Conservation (phyloP, 768 basidiomycete species). For the Nidularia sp. region DNA sequence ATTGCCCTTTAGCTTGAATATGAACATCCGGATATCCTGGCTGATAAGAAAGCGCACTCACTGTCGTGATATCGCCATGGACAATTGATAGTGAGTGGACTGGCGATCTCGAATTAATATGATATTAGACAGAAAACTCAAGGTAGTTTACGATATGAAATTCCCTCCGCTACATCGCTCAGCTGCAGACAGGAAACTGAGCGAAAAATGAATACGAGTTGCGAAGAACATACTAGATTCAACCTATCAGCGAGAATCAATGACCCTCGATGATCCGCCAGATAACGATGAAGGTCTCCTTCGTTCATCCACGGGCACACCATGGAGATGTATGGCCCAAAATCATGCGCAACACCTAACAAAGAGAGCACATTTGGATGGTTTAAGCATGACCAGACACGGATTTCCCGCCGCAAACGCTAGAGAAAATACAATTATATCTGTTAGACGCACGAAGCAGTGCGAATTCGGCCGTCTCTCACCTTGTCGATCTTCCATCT, state of each 20-base stretch:
- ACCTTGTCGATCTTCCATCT: conserved; percentile 9
- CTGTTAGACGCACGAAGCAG: not conserved
- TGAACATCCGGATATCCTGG: too few species aligned
- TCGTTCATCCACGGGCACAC: conserved; percentile 11
- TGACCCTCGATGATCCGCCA: not conserved
- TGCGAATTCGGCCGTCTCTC: not conserved
- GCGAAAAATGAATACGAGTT: not conserved
- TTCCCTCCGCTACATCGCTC: not conserved
- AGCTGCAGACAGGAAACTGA: not conserved
- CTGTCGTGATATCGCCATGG: conserved; percentile 30
- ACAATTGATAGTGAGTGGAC: conserved; percentile 15
- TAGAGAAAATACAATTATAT: not conserved
- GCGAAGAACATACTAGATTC: not conserved
- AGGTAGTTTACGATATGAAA: not conserved
- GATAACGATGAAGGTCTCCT: conserved; percentile 6
- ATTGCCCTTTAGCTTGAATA: conserved; percentile 19
- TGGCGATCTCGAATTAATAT: not conserved
- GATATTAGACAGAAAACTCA: too few species aligned
- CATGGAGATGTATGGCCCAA: conserved; percentile 6
- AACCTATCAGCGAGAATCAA: not conserved
- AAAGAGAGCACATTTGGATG: conserved; percentile 8
- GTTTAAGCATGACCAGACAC: conserved; percentile 4
- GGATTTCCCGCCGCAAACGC: not conserved
- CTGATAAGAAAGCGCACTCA: conserved; percentile 5
- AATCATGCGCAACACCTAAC: conserved; percentile 5